Evolutionary conservation across 768 basidiomycete genomes (phyloP), one percentile per base, ranked within the genome.

Genomic region (Rossbeevera mucosa): DNA sequence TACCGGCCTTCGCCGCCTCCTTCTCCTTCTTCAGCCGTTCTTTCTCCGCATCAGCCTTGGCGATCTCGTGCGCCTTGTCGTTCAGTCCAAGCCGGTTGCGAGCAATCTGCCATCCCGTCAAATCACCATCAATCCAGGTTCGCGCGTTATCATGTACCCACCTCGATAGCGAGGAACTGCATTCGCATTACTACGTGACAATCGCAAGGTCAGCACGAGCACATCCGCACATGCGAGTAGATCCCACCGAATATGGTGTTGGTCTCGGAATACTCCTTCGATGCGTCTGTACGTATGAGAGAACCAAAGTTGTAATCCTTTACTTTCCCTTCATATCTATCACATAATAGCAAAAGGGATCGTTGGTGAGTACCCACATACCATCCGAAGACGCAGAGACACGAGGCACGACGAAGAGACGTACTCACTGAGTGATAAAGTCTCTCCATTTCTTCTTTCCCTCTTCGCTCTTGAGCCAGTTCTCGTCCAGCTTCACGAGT

Each of bases 241-340:
- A 48, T 24, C 65, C 80, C 18, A 89, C 94, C 94, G 64, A 99
- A 94, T 57, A 97, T 95, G 6, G 93, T 90, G 73, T 98, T 99
- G 28, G 76, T 80, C 75, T 98, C 88, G 11, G 80, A 83, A 69
- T 98, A 99, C 65, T 94, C 92, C 51, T 81, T 76, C 44, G 73
- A 75, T 31, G 86, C 79, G 63, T 96, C 81, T 44, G 81, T 85
- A 47, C 96, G 82, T 57, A 99, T 87, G 59, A 99, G 75, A 2
- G 91, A 97, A 18, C 96, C 96, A 71, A 97, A 97, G 77, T 98
- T 98, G 73, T 88, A 91, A 59, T 97, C 93, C 63, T 88, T 87
- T 49, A 98, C 76, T 64, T 87, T 89, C 53, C 88, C 85, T 72
- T 95, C 88, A 72, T 94, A 96, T 53, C 91, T 91, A 26, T 31